Conservation (phyloP, 2,329 filamentous ascomycete genomes). For the Trichoderma polysporum region DNA sequence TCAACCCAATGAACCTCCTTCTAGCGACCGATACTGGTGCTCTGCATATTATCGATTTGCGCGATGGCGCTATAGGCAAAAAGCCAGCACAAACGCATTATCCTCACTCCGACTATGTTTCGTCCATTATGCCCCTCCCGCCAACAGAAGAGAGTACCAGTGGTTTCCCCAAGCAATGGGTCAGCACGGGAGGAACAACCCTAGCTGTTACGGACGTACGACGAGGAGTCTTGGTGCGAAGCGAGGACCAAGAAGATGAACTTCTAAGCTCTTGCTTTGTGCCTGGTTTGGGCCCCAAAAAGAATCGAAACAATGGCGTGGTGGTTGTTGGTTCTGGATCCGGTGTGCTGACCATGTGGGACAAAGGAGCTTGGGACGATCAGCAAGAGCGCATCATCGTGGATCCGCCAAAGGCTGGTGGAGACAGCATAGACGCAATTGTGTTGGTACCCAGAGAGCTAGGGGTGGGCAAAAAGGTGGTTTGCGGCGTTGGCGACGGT, state of each 20-base stretch:
- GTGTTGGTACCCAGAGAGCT: slow-evolving; percentile 68
- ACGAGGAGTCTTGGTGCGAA: slow-evolving; percentile 80
- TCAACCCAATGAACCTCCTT: slow-evolving; percentile 85
- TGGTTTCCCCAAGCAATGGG: slow-evolving; percentile 90
- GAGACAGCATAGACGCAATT: slow-evolving; percentile 80
- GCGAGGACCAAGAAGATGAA: slow-evolving; percentile 94
- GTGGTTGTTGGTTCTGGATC: slow-evolving; percentile 73
- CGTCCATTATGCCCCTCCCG: slow-evolving; percentile 80
- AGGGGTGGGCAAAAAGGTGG: slow-evolving; percentile 69
- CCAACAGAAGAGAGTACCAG: slow-evolving; percentile 78
- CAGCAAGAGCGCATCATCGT: slow-evolving; percentile 87
- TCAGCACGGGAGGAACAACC: slow-evolving; percentile 89
- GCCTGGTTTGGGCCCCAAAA: slow-evolving; percentile 69
- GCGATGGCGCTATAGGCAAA: slow-evolving; percentile 56
- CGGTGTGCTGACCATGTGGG: slow-evolving; percentile 89
- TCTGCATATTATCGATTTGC: slow-evolving; percentile 83
- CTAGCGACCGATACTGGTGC: slow-evolving; percentile 88
- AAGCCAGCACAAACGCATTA: slow-evolving; percentile 77
- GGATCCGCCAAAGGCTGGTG: slow-evolving; percentile 60
- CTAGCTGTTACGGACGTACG: slow-evolving; percentile 87
- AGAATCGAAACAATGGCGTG: slow-evolving; percentile 66
- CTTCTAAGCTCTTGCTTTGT: slow-evolving; percentile 80
- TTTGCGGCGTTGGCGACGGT: slow-evolving; percentile 80
- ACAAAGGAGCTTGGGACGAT: slow-evolving; percentile 92
- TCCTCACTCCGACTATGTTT: slow-evolving; percentile 91